A percentile compares a stretch with the other conserved stretches of the same genome.
Conservation (phyloP, 495 filamentous ascomycete species). For the Xylaria curta region DNA sequence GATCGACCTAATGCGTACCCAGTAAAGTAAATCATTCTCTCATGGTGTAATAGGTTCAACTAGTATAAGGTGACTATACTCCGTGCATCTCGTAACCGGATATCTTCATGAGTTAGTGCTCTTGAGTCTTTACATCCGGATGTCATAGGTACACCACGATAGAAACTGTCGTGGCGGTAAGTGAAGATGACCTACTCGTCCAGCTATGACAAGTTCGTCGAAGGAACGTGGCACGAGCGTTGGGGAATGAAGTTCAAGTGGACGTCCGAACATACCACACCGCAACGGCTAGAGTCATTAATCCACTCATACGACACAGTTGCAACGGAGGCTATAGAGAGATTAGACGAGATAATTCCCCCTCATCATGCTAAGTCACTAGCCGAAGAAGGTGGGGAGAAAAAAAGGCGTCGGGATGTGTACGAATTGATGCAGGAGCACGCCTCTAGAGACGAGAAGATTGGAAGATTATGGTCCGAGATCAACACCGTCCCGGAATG, state of each 20-base stretch:
- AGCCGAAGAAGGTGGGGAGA: constrained; percentile 28
- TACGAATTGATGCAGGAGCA: constrained; percentile 67
- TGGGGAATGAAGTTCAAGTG: constrained; percentile 78
- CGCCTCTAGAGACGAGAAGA: constrained; percentile 59
- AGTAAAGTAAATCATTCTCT: not conserved
- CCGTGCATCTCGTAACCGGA: not conserved
- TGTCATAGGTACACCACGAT: not conserved
- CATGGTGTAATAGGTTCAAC: too few relatives aligned
- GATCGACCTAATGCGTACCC: not conserved
- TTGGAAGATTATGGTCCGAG: constrained; percentile 69
- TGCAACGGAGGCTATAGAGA: constrained; percentile 67
- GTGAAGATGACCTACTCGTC: constrained; percentile 26
- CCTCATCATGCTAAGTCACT: constrained; percentile 15
- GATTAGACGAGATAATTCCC: constrained; percentile 64
- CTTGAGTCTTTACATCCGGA: not conserved
- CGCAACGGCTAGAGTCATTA: constrained; percentile 64
- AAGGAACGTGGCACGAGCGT: constrained; percentile 49
- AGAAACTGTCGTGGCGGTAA: not conserved
- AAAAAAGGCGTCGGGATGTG: constrained; percentile 56
- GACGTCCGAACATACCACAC: constrained; percentile 68
- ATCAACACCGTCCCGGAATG: constrained; percentile 74
- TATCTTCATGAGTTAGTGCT: not conserved
- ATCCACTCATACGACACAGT: constrained; percentile 71
- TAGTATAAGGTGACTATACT: too few relatives aligned
- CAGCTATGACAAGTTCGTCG: not conserved